Percentiles rank a stretch among this genome's conserved stretches.
Evolutionary conservation across 1,284 basidiomycete species (phyloP).

Genomic region (Moesziomyces sp.): DNA sequence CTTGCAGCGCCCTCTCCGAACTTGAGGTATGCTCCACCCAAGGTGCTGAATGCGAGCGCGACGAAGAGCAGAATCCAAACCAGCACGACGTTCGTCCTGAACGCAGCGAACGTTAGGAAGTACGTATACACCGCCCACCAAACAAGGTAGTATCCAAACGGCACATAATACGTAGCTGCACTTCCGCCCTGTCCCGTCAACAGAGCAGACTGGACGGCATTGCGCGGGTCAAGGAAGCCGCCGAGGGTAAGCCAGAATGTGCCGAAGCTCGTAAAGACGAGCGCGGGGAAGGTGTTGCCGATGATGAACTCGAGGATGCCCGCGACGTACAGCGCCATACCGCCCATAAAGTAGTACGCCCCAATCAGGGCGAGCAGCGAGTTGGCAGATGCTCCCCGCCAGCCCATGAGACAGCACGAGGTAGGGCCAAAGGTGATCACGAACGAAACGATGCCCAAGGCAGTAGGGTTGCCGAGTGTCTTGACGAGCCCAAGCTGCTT

Average conservation of each 20-base stretch:
- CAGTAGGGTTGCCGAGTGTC: conserved; percentile 52
- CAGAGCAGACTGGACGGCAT: conserved; percentile 32
- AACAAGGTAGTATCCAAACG: conserved; percentile 44
- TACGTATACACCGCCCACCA: conserved; percentile 51
- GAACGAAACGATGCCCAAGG: conserved; percentile 54
- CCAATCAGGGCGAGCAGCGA: conserved; percentile 44
- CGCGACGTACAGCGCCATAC: conserved; percentile 31
- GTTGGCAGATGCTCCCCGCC: conserved; percentile 40
- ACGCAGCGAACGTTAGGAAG: conserved; percentile 48
- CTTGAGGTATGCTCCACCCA: conserved; percentile 45
- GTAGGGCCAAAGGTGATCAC: conserved; percentile 50
- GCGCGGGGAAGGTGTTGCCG: conserved; percentile 53
- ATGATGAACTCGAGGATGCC: conserved; percentile 48
- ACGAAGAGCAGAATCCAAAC: conserved; percentile 55
- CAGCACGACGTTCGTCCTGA: conserved; percentile 51
- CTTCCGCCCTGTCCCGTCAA: conserved; percentile 20
- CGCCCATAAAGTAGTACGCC: conserved; percentile 42
- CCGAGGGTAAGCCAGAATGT: conserved; percentile 52
- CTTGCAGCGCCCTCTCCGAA: conserved; percentile 16
- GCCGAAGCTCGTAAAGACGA: conserved; percentile 51
- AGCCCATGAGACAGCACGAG: conserved; percentile 50
- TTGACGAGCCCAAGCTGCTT: conserved; percentile 44
- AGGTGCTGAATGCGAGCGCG: conserved; percentile 39
- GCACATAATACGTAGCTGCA: conserved; percentile 23
- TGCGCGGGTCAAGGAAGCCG: conserved; percentile 31